These are phyloP conservation scores for Penicillium ucsense DNA, from an alignment of 495 filamentous ascomycete genomes.

Conservation along the genomic window DNA sequence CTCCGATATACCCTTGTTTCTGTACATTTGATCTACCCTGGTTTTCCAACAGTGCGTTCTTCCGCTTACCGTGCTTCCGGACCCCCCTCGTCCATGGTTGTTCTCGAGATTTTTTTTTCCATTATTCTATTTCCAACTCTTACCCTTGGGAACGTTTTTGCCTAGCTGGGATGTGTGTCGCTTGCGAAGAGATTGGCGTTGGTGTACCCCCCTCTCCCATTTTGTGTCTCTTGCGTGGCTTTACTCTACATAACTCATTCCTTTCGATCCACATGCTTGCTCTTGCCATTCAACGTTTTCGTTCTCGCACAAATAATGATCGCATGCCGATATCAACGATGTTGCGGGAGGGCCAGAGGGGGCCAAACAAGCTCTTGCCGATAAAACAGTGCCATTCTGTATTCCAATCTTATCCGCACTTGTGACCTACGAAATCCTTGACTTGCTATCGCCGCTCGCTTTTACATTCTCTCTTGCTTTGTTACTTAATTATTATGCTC, in stretches of 20 bases:
- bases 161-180: conserved; percentile 25
- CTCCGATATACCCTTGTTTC: conserved; percentile 39
- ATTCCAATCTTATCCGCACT: conserved; percentile 25
- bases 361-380: conserved; percentile 1
- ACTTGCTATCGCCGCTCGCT: conserved; percentile 19
- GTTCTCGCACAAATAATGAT: neutral
- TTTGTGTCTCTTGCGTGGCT: conserved; percentile 7
- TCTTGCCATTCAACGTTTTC: conserved; percentile 1
- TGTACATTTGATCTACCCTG: conserved; percentile 32
- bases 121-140: too few species aligned
- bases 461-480: conserved; percentile 25
- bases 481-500: conserved; percentile 18
- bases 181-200: conserved; percentile 33
- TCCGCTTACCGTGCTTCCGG: neutral
- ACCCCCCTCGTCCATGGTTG: conserved; percentile 7
- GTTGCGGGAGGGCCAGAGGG: neutral
- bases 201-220: conserved; percentile 15
- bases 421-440: conserved; percentile 27
- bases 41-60: conserved; percentile 11
- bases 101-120: conserved; percentile 10
- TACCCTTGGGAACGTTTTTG: neutral
- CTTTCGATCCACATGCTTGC: conserved; percentile 5
- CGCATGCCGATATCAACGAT: neutral
- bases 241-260: conserved; percentile 20
- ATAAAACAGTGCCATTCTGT: conserved; percentile 12